Percentiles rank a stretch among this genome's conserved stretches.
phyloP scores from a whole-genome alignment of 371 early-diverging fungal genomes.

The Mucor mucedo region DNA sequence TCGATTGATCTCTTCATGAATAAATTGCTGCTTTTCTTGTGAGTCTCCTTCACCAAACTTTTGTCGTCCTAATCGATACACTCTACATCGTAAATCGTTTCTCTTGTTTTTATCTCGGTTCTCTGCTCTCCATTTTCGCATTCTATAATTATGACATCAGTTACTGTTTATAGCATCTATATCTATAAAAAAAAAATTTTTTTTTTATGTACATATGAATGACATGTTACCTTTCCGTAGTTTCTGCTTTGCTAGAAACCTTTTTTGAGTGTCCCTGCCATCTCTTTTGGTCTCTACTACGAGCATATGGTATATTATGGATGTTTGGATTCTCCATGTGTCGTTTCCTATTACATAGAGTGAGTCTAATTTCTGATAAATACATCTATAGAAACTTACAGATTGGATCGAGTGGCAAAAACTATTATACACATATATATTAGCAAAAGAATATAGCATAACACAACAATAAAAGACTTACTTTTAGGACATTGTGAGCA shows the following conservation, averaged over 20 bases:
- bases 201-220: background rate
- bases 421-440: conserved; percentile 31
- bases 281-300: conserved; percentile 60
- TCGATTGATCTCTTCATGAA: conserved; percentile 62
- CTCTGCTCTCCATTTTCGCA: conserved; percentile 68
- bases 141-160: conserved; percentile 31
- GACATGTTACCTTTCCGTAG: conserved; percentile 48
- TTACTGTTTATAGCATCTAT: background rate
- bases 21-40: conserved; percentile 63
- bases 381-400: conserved; percentile 28
- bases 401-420: conserved; percentile 55
- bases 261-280: conserved; percentile 64
- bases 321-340: conserved; percentile 48
- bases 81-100: conserved; percentile 74
- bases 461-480: conserved; percentile 2
- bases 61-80: conserved; percentile 68
- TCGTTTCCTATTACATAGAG: conserved; percentile 31
- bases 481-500: conserved; percentile 30
- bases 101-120: conserved; percentile 67
- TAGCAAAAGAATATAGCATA: background rate
- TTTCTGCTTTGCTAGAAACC: conserved; percentile 55
- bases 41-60: conserved; percentile 66
- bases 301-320: conserved; percentile 58
- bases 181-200: background rate
- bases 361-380: conserved; percentile 5